Evolutionary conservation across 2,329 filamentous ascomycete genomes (phyloP).

Genomic region (Cytospora piceicola): DNA sequence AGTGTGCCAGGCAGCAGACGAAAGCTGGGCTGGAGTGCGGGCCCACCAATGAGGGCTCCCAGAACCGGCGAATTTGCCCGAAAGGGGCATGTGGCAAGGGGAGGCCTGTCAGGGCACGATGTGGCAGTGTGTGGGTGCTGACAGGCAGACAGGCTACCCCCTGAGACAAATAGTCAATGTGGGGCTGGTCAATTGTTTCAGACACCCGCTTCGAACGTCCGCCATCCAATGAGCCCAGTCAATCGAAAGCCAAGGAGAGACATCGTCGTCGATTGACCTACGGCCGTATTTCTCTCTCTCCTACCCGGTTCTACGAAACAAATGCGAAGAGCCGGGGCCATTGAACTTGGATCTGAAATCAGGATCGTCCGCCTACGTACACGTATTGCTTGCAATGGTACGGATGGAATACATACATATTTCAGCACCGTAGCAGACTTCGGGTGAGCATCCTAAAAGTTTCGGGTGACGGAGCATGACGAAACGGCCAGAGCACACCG

Average conservation of each 20-base stretch:
- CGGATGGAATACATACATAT: no score
- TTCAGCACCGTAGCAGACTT: background rate
- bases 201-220: background rate
- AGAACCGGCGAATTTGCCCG: conserved; percentile 11
- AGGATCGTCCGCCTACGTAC: background rate
- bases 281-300: background rate
- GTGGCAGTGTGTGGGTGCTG: background rate
- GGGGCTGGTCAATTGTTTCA: background rate
- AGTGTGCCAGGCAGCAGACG: background rate
- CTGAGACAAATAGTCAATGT: background rate
- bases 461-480: background rate
- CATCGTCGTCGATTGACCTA: background rate
- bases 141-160: background rate
- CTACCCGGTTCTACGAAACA: background rate
- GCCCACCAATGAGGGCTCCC: conserved; percentile 22
- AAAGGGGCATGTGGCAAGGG: conserved; percentile 12
- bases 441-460: background rate
- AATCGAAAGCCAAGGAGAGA: background rate
- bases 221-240: background rate
- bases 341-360: background rate
- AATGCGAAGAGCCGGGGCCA: background rate
- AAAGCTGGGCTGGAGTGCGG: conserved; percentile 15
- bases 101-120: conserved; percentile 15
- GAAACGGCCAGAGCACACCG: background rate
- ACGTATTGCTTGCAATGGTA: background rate